phyloP scores from a whole-genome alignment of 306 rosid genomes.

The Quercus alba region DNA sequence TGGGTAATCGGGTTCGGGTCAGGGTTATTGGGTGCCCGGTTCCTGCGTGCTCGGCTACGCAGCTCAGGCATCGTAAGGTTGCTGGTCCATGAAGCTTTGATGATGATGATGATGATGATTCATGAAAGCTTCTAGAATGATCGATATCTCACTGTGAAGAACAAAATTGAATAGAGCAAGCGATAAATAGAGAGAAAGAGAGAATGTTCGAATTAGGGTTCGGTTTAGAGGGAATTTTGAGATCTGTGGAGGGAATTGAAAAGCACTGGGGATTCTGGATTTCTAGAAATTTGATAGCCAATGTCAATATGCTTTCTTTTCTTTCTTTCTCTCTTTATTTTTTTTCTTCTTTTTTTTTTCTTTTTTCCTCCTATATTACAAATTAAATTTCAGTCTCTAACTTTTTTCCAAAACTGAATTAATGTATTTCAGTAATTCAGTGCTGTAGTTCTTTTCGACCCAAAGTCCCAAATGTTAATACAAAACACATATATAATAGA shows the following conservation, averaged over 20 bases:
- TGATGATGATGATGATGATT: not conserved
- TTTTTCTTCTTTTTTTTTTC: not conserved
- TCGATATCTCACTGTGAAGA: constrained; percentile 15
- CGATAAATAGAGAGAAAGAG: not conserved
- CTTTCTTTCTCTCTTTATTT: not conserved
- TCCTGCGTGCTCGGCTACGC: constrained; percentile 41
- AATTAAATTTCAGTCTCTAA: too few species aligned
- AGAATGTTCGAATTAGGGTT: constrained; percentile 24
- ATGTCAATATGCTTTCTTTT: not conserved
- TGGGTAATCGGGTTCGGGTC: constrained; percentile 32
- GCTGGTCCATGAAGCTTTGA: constrained; percentile 40
- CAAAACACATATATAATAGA: too few species aligned
- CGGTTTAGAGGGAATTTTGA: constrained; percentile 26
- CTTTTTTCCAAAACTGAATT: too few species aligned
- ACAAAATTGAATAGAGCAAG: not conserved
- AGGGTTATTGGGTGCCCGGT: constrained; percentile 18
- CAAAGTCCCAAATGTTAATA: too few species aligned
- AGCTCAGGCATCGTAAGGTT: constrained; percentile 49
- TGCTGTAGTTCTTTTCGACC: too few species aligned
- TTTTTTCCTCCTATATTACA: too few species aligned
- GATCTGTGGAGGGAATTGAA: constrained; percentile 54
- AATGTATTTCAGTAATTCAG: too few species aligned
- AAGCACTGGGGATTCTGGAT: constrained; percentile 20
- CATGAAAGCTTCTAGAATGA: constrained; percentile 37
- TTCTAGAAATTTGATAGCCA: constrained; percentile 9